Evolutionary conservation across 352 stramenopile genomes (phyloP).

Genomic region (Phytophthora podocarpi): DNA sequence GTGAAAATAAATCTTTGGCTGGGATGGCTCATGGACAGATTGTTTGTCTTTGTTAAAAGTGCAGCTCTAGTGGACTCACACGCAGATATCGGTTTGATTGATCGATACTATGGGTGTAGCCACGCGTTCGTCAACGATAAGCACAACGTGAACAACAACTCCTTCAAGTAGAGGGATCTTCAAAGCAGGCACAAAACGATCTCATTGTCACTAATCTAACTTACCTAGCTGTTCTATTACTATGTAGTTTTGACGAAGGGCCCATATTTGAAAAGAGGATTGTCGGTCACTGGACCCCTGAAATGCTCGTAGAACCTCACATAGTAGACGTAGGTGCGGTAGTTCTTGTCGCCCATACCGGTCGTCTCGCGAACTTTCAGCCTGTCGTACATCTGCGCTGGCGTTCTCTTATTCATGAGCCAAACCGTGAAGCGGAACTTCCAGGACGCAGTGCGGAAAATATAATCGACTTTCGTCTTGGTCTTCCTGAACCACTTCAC

Average conservation of each 20-base stretch:
- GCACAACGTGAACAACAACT: no score
- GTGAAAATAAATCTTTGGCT: no score
- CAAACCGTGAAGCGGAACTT: conserved; percentile 13
- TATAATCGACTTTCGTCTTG: background rate
- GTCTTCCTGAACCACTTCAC: background rate
- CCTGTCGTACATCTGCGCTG: conserved; percentile 14
- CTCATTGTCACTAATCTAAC: no score
- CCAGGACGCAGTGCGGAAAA: conserved; percentile 6
- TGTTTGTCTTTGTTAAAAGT: no score
- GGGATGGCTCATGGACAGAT: no score
- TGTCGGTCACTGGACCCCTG: conserved; percentile 12
- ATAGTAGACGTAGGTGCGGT: conserved; percentile 22
- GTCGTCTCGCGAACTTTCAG: conserved; percentile 9
- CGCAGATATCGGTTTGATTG: no score
- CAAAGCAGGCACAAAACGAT: no score
- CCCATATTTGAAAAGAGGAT: conserved; percentile 1
- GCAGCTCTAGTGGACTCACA: no score
- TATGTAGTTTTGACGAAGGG: conserved; percentile 6
- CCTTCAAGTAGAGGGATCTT: no score
- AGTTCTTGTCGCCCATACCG: conserved; percentile 11
- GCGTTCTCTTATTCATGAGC: conserved; percentile 7
- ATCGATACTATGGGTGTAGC: no score
- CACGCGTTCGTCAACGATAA: no score
- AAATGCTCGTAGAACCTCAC: conserved; percentile 15
- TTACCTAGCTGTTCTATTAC: background rate